Conservation (phyloP, 2,329 filamentous ascomycete genomes). For the Penicillium brasilianum region DNA sequence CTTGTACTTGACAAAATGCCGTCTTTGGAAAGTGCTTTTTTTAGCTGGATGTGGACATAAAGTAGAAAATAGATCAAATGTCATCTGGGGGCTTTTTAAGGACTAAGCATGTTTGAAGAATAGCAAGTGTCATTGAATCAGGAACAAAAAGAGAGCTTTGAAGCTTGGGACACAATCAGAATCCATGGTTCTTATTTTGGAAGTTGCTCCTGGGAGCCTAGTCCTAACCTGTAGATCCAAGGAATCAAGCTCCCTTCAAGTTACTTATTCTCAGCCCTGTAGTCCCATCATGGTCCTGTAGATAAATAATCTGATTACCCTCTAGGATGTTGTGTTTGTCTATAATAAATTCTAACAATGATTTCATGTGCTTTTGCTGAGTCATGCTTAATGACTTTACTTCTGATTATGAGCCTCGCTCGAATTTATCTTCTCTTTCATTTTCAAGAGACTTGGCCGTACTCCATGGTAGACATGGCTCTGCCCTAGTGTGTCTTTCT, state of each 20-base stretch:
- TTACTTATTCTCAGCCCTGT: background rate
- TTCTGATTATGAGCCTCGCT: background rate
- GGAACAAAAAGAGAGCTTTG: background rate
- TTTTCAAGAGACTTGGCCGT: background rate
- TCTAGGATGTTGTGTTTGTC: background rate
- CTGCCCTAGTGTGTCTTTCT: background rate
- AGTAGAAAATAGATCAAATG: conserved; percentile 1
- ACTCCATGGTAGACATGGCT: background rate
- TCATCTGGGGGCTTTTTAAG: background rate
- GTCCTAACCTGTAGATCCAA: background rate
- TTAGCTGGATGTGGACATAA: background rate
- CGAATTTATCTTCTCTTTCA: conserved; percentile 3
- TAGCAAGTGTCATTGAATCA: background rate
- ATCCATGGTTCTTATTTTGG: background rate
- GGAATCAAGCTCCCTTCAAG: background rate
- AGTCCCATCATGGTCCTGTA: background rate
- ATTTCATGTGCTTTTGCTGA: background rate
- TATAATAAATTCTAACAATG: background rate
- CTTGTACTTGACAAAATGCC: background rate
- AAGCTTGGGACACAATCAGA: background rate
- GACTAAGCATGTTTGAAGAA: background rate
- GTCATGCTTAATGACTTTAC: conserved; percentile 1
- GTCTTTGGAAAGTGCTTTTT: background rate
- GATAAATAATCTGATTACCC: background rate
- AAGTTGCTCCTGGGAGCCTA: background rate